These are phyloP conservation scores for Coemansia sp. DNA, from an alignment of 192 early-diverging fungal genomes.

Conservation along the genomic window DNA sequence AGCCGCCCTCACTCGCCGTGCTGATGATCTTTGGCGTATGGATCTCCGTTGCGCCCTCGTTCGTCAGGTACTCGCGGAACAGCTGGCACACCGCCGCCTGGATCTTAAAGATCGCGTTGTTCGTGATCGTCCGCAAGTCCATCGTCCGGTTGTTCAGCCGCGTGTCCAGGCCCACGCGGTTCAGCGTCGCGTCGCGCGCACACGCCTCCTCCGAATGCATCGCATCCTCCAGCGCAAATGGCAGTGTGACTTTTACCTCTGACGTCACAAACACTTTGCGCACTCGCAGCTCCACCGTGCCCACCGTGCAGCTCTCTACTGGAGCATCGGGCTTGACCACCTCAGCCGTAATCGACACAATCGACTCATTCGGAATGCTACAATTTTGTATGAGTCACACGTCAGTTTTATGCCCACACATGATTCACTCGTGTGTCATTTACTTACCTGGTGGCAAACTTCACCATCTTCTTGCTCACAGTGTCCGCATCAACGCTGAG, in stretches of 20 bases:
- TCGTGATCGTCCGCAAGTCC: constrained; percentile 92
- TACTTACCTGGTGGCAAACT: constrained; percentile 71
- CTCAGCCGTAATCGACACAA: constrained; percentile 82
- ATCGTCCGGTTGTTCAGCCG: constrained; percentile 93
- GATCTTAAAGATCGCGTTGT: constrained; percentile 96
- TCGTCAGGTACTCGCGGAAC: constrained; percentile 92
- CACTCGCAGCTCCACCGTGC: constrained; percentile 88
- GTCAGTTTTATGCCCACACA: no score
- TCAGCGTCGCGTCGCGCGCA: constrained; percentile 67
- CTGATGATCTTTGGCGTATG: constrained; percentile 97
- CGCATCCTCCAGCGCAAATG: constrained; percentile 92
- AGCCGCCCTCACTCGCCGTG: constrained; percentile 92
- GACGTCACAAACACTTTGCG: constrained; percentile 72
- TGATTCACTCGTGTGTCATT: neutral
- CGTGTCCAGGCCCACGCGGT: constrained; percentile 83
- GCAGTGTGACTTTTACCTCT: constrained; percentile 72
- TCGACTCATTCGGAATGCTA: constrained; percentile 83
- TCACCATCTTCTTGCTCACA: constrained; percentile 95
- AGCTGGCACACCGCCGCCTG: constrained; percentile 90
- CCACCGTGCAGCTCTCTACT: constrained; percentile 90
- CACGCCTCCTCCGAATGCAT: constrained; percentile 78
- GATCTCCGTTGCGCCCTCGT: constrained; percentile 87
- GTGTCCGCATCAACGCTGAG: constrained; percentile 65
- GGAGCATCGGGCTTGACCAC: constrained; percentile 77
- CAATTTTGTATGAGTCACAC: neutral